Base-by-base conservation (phyloP, 1,284 basidiomycete species). In the Singerocomus inundabilis region DNA sequence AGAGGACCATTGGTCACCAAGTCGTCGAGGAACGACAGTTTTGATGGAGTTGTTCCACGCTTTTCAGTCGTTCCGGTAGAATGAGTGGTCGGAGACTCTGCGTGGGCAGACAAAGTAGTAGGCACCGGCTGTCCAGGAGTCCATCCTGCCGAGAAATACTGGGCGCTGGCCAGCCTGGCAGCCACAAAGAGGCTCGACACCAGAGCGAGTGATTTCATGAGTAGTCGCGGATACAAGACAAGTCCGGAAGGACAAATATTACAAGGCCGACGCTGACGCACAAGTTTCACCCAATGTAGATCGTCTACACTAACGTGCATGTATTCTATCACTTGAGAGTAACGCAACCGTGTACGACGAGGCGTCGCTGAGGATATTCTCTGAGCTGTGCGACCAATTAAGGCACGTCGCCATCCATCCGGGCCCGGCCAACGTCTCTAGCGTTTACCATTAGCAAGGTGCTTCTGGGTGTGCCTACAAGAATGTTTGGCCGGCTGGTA, bases 121-220 rank as follows among this genome's bases (percentile, higher is more conserved):
- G 21, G 64, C 8, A 72, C 70, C 5, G 78, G 68, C 62, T 89
- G 81, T 29, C 86, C 87, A 3, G 88, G 88, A 31, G 72, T 62
- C 88, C 88, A 90, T n/a, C 88, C 88, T 25, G 74, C 72, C 3
- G 86, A 89, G 66, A 89, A 83, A 66, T 89, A 89, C 54, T 88
- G 82, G 10, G 85, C 85, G 40, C 67, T 69, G 36, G 66, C 74
- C 16, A 74, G 70, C 13, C 65, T 62, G 40, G 66, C 64, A 45
- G 68, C 62, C 15, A 54, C 58, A 46, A 81, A 44, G 21, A 66
- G 46, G 69, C 60, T 56, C 73, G 61, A 48, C 68, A 62, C 30
- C 72, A 58, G 34, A 58, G 55, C 44, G 63, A 66, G 52, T 73
- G 54, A 13, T 71, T 73, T 84, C 85, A 87, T 87, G 36, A 32